phyloP scores from a whole-genome alignment of 2,329 filamentous ascomycete species.

The Fusarium clavum region DNA sequence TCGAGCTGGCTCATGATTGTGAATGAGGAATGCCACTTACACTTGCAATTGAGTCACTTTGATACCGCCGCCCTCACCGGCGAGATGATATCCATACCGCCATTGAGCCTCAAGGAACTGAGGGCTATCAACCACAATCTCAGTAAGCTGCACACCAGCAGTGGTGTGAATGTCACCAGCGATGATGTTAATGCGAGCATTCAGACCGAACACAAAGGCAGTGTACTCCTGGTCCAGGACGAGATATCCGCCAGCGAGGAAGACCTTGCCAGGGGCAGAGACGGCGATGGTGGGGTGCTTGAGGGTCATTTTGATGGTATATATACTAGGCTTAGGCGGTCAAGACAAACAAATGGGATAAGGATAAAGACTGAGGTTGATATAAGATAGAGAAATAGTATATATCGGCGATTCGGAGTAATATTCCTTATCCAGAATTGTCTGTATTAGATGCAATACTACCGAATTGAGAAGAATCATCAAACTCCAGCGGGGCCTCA shows the following conservation, averaged over 20 bases:
- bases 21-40: slow-evolving; percentile 65
- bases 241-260: slow-evolving; percentile 93
- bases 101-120: slow-evolving; percentile 90
- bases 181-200: slow-evolving; percentile 74
- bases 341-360: not conserved
- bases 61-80: slow-evolving; percentile 80
- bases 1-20: too few species aligned
- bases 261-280: slow-evolving; percentile 95
- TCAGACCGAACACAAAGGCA: slow-evolving; percentile 76
- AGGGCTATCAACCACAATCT: slow-evolving; percentile 89
- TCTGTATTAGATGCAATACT: slow-evolving; percentile 10
- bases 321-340: not conserved
- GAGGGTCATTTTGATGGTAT: slow-evolving; percentile 32
- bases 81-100: slow-evolving; percentile 83
- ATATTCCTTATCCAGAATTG: slow-evolving; percentile 31
- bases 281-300: slow-evolving; percentile 66
- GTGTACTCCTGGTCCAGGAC: slow-evolving; percentile 90
- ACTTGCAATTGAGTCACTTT: slow-evolving; percentile 81
- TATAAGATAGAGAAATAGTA: not conserved
- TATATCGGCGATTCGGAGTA: slow-evolving; percentile 18
- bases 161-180: slow-evolving; percentile 68
- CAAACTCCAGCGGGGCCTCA: slow-evolving; percentile 38
- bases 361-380: not conserved
- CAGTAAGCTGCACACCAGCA: slow-evolving; percentile 71
- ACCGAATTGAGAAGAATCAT: slow-evolving; percentile 34